Base-by-base conservation (phyloP, 2,329 filamentous ascomycete genomes). In the Thelonectria olida region DNA sequence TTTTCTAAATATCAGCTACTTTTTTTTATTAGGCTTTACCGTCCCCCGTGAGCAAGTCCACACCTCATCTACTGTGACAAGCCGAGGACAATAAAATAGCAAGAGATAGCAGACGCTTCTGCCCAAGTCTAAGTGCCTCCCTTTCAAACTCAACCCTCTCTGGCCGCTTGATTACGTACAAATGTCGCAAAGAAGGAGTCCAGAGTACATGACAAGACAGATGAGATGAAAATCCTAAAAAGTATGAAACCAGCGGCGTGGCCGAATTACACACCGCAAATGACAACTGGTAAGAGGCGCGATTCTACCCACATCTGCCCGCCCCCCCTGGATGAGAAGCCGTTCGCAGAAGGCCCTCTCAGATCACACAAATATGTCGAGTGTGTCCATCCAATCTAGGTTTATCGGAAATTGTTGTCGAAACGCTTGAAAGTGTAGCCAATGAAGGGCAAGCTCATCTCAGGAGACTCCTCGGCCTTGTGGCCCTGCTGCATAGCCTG, bases 391-490 rank as follows among this genome's bases (percentile, higher is more conserved):
- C 53, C 17, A 44, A 39, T 25, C 41, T 63, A 25, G 54, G 38
- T 50, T 72, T 71, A 89, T 72, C 86, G 83, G 77, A 87, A 89
- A 81, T 88, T 89, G 79, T 88, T 88, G 78, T 90, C 88, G 71
- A 99, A 99, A 64, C 96, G 92, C 88, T 98, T 99, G 84, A 97
- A 99, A 8, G 96, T 81, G 70, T 80, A 80, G 39, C 79, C 79
- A 58, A 80, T 80, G 63, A 80, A 99, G 3, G 96, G 96, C 80
- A 99, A 81, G 80, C 92, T 97, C 88, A 97, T 94, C 80, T 97
- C 95, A 4, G 94, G 93, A 66, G 93, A 90, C 76, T 97, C 92
- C 69, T 95, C 92, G 9, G 85, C 82, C 65, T 78, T 78, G 69
- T 85, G 84, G 52, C 88, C 88, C 72, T 89, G 85, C 62, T 90